Evolutionary conservation across 2,329 filamentous ascomycete species (phyloP).

Genomic region (Ascochyta koolunga): DNA sequence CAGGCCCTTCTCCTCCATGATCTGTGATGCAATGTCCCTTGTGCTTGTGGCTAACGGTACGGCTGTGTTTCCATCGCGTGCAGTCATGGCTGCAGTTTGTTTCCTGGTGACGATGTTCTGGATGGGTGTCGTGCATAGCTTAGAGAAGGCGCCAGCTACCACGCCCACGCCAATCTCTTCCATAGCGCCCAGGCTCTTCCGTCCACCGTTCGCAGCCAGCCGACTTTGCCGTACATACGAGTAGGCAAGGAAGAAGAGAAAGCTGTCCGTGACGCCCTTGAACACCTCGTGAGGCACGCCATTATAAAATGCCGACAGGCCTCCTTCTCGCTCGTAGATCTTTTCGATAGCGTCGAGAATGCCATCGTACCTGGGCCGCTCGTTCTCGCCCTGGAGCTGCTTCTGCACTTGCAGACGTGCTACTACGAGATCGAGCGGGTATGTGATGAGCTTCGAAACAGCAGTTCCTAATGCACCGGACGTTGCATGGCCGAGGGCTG

Average conservation of each 20-base stretch:
- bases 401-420: slow-evolving; percentile 82
- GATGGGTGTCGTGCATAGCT: slow-evolving; percentile 78
- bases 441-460: slow-evolving; percentile 77
- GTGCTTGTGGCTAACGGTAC: slow-evolving; percentile 45
- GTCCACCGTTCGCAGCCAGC: slow-evolving; percentile 31
- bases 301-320: slow-evolving; percentile 69
- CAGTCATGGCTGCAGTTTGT: slow-evolving; percentile 68
- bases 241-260: slow-evolving; percentile 87
- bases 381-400: slow-evolving; percentile 54
- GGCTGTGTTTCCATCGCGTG: slow-evolving; percentile 44
- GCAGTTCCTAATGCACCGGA: slow-evolving; percentile 81
- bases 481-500: slow-evolving; percentile 79
- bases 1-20: slow-evolving; percentile 72
- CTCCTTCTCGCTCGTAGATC: slow-evolving; percentile 76
- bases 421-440: slow-evolving; percentile 81
- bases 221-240: slow-evolving; percentile 60
- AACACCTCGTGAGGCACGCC: slow-evolving; percentile 52
- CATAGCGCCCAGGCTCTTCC: slow-evolving; percentile 61
- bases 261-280: slow-evolving; percentile 69
- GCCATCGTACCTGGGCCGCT: slow-evolving; percentile 63
- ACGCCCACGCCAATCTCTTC: slow-evolving; percentile 79
- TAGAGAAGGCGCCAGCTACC: slow-evolving; percentile 74
- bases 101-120: slow-evolving; percentile 82
- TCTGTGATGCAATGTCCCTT: slow-evolving; percentile 66
- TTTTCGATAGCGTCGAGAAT: slow-evolving; percentile 72